Conservation (phyloP, 1,284 basidiomycete species). For the Inonotus obliquus region DNA sequence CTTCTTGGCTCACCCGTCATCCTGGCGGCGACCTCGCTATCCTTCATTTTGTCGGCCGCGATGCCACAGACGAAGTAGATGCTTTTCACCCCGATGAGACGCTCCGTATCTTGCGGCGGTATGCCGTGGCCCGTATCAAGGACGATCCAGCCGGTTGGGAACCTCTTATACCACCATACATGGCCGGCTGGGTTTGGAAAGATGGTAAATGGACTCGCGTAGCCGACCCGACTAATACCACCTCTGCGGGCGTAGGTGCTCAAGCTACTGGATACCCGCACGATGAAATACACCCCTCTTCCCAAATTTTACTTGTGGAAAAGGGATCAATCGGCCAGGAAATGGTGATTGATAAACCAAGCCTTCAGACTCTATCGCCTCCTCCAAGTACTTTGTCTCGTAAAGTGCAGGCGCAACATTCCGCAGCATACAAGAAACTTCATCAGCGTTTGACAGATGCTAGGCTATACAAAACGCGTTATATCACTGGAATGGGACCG, state of each 20-base stretch:
- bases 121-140: conserved; percentile 73
- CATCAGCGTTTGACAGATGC: conserved; percentile 74
- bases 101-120: conserved; percentile 60
- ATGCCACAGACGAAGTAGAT: conserved; percentile 92
- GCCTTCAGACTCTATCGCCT: conserved; percentile 46
- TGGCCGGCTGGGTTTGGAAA: conserved; percentile 74
- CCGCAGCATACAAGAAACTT: conserved; percentile 76
- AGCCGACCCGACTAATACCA: conserved; percentile 42
- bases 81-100: conserved; percentile 83
- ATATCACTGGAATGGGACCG: conserved; percentile 84
- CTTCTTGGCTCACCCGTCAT: conserved; percentile 79
- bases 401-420: conserved; percentile 65
- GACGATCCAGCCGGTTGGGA: conserved; percentile 54
- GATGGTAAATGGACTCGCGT: conserved; percentile 56
- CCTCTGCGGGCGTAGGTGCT: conserved; percentile 14
- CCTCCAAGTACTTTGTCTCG: conserved; percentile 52
- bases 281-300: conserved; percentile 35
- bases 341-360: conserved; percentile 31
- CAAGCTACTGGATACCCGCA: conserved; percentile 6
- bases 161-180: conserved; percentile 86
- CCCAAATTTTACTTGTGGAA: conserved; percentile 60
- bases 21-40: conserved; percentile 90
- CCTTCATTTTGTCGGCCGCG: conserved; percentile 93
- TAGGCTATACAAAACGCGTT: conserved; percentile 83
- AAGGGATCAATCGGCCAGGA: conserved; percentile 25